These are phyloP conservation scores for Saccharomycopsis capsularis DNA, from an alignment of 805 yeast genomes.

Conservation along the genomic window DNA sequence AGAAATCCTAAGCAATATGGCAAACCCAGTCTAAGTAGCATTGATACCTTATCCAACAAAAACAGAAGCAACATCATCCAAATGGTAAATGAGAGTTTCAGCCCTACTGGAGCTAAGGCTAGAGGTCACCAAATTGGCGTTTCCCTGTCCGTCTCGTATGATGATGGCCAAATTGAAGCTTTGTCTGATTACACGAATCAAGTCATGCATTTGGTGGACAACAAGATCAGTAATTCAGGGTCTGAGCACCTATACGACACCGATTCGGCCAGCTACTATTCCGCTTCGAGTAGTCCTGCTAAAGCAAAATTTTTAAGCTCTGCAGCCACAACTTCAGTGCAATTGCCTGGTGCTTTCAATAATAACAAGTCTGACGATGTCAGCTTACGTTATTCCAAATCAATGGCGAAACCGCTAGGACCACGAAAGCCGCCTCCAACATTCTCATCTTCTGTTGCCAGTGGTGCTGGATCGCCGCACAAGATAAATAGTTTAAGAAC, in stretches of 20 bases:
- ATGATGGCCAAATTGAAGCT: slow-evolving; percentile 1
- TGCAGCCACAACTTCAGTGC: too few species aligned
- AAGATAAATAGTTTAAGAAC: not conserved
- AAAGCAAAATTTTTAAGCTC: too few species aligned
- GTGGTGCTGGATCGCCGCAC: not conserved
- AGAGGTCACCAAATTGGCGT: not conserved
- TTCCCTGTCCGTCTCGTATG: not conserved
- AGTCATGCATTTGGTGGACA: slow-evolving; percentile 3
- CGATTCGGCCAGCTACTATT: too few species aligned
- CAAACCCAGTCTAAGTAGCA: too few species aligned
- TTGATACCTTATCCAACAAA: not conserved
- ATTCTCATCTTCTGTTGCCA: not conserved
- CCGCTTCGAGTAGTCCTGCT: too few species aligned
- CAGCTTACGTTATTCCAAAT: not conserved
- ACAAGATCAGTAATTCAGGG: too few species aligned
- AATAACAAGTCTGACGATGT: too few species aligned
- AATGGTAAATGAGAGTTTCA: not conserved
- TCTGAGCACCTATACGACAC: too few species aligned
- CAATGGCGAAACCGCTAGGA: not conserved
- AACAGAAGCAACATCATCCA: not conserved
- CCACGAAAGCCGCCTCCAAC: slow-evolving; percentile 5
- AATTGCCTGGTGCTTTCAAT: too few species aligned
- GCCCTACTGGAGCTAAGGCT: not conserved
- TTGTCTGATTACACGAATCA: slow-evolving; percentile 7
- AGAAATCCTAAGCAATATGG: too few species aligned